phyloP scores from a whole-genome alignment of 2,329 filamentous ascomycete species.

The Hymenoscyphus linearis region DNA sequence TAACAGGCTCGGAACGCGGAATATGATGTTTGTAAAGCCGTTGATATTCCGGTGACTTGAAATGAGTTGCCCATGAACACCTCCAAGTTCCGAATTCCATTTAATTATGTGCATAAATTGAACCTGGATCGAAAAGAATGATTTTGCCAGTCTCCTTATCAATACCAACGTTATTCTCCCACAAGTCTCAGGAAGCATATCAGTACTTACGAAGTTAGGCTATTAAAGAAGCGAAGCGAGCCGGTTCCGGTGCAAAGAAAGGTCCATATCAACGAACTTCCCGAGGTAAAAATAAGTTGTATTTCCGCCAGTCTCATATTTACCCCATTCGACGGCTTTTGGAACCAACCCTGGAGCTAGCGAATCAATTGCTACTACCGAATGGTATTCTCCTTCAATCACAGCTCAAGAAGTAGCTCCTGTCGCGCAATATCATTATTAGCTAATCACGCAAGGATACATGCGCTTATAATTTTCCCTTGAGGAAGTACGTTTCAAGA shows the following conservation, averaged over 20 bases:
- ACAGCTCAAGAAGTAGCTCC: background rate
- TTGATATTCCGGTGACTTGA: conserved; percentile 5
- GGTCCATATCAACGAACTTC: background rate
- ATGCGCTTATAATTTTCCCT: background rate
- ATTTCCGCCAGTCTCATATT: background rate
- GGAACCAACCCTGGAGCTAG: conserved; percentile 2
- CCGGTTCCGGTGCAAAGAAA: background rate
- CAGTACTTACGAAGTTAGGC: conserved; percentile 22
- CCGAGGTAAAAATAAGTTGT: background rate
- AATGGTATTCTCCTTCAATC: conserved; percentile 7
- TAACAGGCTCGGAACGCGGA: conserved; percentile 19
- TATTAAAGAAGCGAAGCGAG: conserved; percentile 14
- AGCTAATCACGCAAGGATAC: background rate
- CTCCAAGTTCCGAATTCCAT: conserved; percentile 16
- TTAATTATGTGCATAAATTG: conserved; percentile 29
- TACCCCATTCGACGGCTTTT: conserved; percentile 5
- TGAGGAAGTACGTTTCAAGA: background rate
- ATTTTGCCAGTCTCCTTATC: conserved; percentile 10
- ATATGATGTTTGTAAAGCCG: conserved; percentile 1
- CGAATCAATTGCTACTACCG: conserved; percentile 1
- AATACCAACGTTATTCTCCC: background rate
- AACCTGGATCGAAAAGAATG: conserved; percentile 14
- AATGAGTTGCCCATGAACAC: background rate
- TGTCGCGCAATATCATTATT: background rate
- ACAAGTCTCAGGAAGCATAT: conserved; percentile 6